Conservation (phyloP, 306 rosid genomes). For the Hippophae rhamnoides region DNA sequence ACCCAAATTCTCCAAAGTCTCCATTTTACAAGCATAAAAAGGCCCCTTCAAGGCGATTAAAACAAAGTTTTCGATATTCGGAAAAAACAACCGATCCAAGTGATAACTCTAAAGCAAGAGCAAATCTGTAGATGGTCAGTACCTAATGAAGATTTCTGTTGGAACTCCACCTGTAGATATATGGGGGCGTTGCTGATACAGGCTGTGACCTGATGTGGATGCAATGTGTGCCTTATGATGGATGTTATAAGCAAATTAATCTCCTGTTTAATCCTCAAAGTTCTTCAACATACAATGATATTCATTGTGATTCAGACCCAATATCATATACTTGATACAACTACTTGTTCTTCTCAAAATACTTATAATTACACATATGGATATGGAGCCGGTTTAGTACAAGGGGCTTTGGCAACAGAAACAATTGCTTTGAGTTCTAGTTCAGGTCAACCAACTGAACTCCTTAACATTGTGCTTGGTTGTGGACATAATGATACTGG, state of each 20-base stretch:
- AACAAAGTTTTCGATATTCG: neutral
- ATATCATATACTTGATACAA: slow-evolving; percentile 20
- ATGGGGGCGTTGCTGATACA: slow-evolving; percentile 39
- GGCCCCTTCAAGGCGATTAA: neutral
- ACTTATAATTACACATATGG: slow-evolving; percentile 32
- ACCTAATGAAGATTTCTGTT: slow-evolving; percentile 40
- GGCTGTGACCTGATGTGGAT: slow-evolving; percentile 57
- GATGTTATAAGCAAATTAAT: slow-evolving; percentile 38
- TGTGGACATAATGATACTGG: slow-evolving; percentile 49
- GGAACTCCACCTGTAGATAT: slow-evolving; percentile 51
- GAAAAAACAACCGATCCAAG: neutral
- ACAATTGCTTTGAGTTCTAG: slow-evolving; percentile 21
- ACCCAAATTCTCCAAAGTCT: slow-evolving; percentile 15
- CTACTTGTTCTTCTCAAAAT: slow-evolving; percentile 31
- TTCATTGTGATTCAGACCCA: slow-evolving; percentile 35
- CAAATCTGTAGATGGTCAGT: slow-evolving; percentile 37
- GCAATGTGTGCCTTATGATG: slow-evolving; percentile 38
- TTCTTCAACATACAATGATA: slow-evolving; percentile 30
- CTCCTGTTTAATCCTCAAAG: slow-evolving; percentile 35
- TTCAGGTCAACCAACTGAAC: slow-evolving; percentile 15
- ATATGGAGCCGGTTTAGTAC: slow-evolving; percentile 31
- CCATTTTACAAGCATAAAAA: slow-evolving; percentile 15
- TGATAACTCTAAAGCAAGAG: neutral
- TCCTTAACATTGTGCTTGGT: slow-evolving; percentile 32
- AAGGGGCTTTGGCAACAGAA: slow-evolving; percentile 41